Base-by-base conservation (phyloP, 306 rosid species). In the Ormosia semicastrata region DNA sequence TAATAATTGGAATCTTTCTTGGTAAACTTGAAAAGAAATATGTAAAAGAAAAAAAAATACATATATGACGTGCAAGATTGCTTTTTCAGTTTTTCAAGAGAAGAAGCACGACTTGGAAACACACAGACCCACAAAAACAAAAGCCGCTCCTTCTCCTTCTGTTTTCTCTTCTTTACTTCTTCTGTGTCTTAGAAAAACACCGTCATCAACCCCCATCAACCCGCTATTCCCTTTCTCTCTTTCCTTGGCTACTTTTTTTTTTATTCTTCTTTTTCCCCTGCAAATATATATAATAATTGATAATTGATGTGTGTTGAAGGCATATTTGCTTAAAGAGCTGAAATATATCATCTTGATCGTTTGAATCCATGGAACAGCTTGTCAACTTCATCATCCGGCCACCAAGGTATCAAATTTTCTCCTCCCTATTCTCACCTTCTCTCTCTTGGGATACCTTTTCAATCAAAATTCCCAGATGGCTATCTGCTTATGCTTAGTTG, bases 321-420 rank as follows among this genome's bases (percentile, higher is more conserved):
- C 74, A 58, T 72, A 70, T 78, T 78, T 76, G 64, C 53, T 69
- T 47, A 0, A 54, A 73, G 34, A 50, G 41, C 69, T 77, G 43
- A 58, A 62, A 77, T 17, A 71, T 47, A 66, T 78, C 74, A 53
- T 68, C 46, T 79, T 69, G 53, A 67, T 71, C 72, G 18, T 65
- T 88, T 83, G 82, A 90, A 89, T 88, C 96, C 37, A 87, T 87
- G 90, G 90, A 87, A 66, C 90, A 87, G 69, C 88, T 87, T 53
- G 85, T 87, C 66, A 87, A 87, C 85, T 87, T 87, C 88, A 87
- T 87, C 66, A 87, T 87, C 71, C 83, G 90, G 6, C 90, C 90
- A 58, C 90, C 90, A 44, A 84, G 90, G 90, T 87, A 62, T 77
- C 85, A 7, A 5, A 4, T 65, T 79, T 52, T 53, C 14, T 39